phyloP scores from a whole-genome alignment of 2,329 filamentous ascomycete genomes.

The Penicillium sclerotiorum region DNA sequence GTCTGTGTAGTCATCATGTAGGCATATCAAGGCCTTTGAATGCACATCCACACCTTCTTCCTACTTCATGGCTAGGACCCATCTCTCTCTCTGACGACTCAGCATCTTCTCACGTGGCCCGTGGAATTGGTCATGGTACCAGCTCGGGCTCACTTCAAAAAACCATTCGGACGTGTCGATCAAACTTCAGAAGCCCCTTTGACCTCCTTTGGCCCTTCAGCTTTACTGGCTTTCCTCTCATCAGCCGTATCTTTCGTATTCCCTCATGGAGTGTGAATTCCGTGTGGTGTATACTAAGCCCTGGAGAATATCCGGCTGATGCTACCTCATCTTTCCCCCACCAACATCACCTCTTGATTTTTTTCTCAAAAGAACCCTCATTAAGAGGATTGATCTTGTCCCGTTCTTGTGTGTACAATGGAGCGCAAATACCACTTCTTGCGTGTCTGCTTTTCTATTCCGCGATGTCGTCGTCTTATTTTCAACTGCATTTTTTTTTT shows the following conservation, averaged over 20 bases:
- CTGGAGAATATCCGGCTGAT: not conserved
- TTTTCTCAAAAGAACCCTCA: slow-evolving; percentile 4
- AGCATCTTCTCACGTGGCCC: too few relatives aligned
- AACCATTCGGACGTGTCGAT: too few relatives aligned
- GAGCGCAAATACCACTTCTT: slow-evolving; percentile 45
- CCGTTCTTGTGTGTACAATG: slow-evolving; percentile 41
- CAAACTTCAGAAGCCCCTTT: not conserved
- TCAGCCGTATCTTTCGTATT: not conserved
- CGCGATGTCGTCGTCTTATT: slow-evolving; percentile 17
- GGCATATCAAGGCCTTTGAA: not conserved
- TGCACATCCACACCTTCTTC: not conserved
- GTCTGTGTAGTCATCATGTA: slow-evolving; percentile 1
- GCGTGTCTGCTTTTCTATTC: slow-evolving; percentile 25
- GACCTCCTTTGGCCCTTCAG: not conserved
- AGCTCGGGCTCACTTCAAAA: too few relatives aligned
- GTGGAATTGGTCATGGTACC: not conserved
- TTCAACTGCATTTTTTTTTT: slow-evolving; percentile 18
- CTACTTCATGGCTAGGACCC: too few relatives aligned
- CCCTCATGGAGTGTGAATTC: not conserved
- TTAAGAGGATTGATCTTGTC: slow-evolving; percentile 7
- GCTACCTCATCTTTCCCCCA: not conserved
- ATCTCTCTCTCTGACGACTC: too few relatives aligned
- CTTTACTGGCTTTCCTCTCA: not conserved
- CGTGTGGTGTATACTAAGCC: not conserved
- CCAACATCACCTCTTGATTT: not conserved